A percentile compares a stretch with the other conserved stretches of the same genome.
phyloP scores from a whole-genome alignment of 495 filamentous ascomycete genomes.

The Podospora pseudopauciseta region DNA sequence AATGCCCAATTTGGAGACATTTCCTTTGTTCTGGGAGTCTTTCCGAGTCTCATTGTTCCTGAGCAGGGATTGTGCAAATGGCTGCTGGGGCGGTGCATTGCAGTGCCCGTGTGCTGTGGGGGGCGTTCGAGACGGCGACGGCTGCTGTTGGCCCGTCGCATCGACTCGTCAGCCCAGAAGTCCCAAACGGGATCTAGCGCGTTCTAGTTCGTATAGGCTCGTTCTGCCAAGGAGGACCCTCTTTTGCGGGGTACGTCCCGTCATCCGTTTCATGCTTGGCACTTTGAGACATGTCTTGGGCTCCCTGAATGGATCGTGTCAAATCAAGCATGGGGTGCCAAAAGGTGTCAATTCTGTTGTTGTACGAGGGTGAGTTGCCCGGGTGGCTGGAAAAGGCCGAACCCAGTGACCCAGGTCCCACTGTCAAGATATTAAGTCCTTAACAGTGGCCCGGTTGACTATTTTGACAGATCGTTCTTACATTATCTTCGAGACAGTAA shows the following conservation, averaged over 20 bases:
- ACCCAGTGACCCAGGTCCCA: too few species aligned
- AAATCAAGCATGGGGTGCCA: too few species aligned
- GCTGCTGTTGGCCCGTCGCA: not conserved
- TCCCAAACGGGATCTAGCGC: not conserved
- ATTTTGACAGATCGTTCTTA: too few species aligned
- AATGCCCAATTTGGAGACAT: not conserved
- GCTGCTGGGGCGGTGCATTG: not conserved
- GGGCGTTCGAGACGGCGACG: not conserved
- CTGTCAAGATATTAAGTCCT: too few species aligned
- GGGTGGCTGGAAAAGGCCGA: too few species aligned
- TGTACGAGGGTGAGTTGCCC: too few species aligned
- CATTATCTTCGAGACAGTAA: slow-evolving; percentile 57
- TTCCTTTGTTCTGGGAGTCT: not conserved
- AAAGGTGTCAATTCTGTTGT: too few species aligned
- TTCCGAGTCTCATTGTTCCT: not conserved
- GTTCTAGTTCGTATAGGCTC: not conserved
- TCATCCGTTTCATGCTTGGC: not conserved
- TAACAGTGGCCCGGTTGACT: too few species aligned
- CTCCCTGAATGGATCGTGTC: not conserved
- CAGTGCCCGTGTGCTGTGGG: not conserved
- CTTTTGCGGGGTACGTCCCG: not conserved
- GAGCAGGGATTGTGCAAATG: not conserved
- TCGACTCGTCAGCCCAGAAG: not conserved
- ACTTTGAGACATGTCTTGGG: not conserved
- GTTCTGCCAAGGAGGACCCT: not conserved